phyloP scores from a whole-genome alignment of 495 filamentous ascomycete genomes.

The Neurospora terricola region DNA sequence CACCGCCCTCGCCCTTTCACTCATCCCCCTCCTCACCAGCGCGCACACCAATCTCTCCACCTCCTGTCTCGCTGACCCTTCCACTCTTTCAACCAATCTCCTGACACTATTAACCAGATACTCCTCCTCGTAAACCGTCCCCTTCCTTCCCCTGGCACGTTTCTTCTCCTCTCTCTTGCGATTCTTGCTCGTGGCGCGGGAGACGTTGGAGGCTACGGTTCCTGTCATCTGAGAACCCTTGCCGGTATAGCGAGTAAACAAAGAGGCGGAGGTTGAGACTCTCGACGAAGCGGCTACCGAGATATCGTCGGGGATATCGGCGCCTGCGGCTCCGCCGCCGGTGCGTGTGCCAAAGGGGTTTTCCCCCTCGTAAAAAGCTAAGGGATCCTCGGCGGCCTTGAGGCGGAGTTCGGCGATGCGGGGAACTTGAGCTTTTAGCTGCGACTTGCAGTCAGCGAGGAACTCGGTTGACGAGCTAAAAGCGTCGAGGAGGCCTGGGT shows the following conservation, averaged over 20 bases:
- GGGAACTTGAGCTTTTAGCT: conserved; percentile 74
- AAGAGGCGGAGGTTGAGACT: conserved; percentile 61
- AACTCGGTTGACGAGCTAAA: conserved; percentile 74
- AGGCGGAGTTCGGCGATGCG: conserved; percentile 69
- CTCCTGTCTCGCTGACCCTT: conserved; percentile 50
- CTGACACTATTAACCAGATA: conserved; percentile 82
- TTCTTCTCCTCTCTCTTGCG: conserved; percentile 85
- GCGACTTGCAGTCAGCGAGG: conserved; percentile 79
- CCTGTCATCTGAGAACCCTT: too few species aligned
- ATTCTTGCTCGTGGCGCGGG: conserved; percentile 73
- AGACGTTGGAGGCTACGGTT: conserved; percentile 55
- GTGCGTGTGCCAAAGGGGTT: conserved; percentile 23
- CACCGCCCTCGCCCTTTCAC: conserved; percentile 71
- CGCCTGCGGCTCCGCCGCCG: conserved; percentile 37
- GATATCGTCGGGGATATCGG: conserved; percentile 80
- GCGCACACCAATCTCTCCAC: conserved; percentile 62
- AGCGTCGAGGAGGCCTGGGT: conserved; percentile 67
- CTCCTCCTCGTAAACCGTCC: conserved; percentile 94
- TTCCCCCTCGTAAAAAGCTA: conserved; percentile 67
- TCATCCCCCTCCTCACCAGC: conserved; percentile 69
- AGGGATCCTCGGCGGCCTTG: conserved; percentile 73
- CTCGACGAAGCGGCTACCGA: conserved; percentile 80
- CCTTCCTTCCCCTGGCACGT: conserved; percentile 86
- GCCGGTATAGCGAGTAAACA: conserved; percentile 89
- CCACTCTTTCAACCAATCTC: conserved; percentile 78